A percentile compares a stretch with the other conserved stretches of the same genome.
Conservation (phyloP, 495 filamentous ascomycete species). For the Parathielavia hyrcaniae region DNA sequence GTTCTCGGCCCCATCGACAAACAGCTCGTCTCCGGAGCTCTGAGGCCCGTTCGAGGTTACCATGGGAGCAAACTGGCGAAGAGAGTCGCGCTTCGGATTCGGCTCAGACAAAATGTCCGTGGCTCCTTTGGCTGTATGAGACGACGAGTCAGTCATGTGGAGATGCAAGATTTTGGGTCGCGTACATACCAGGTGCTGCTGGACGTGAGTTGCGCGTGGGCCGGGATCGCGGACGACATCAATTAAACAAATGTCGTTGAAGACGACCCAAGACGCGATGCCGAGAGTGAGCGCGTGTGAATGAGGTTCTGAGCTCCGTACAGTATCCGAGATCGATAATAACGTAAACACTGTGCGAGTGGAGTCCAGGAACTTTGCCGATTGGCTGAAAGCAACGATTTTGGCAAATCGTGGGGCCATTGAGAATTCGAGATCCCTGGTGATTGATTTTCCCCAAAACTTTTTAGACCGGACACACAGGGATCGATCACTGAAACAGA, state of each 20-base stretch:
- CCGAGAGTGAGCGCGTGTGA: conserved; percentile 5
- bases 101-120: background rate
- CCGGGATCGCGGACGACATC: background rate
- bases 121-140: background rate
- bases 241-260: conserved; percentile 6
- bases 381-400: conserved; percentile 5
- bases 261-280: conserved; percentile 6
- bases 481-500: no score
- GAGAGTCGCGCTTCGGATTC: background rate
- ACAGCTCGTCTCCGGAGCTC: conserved; percentile 26
- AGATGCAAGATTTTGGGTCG: background rate
- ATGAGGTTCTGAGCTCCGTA: background rate
- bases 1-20: background rate
- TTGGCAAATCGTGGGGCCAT: background rate
- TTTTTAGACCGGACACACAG: background rate
- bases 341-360: background rate
- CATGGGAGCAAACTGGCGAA: conserved; percentile 12
- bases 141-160: background rate
- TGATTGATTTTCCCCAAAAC: background rate
- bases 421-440: background rate
- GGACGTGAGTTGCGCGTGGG: background rate
- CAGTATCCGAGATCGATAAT: background rate
- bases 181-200: conserved; percentile 3
- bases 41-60: conserved; percentile 1
- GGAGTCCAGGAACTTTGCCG: background rate